phyloP scores from a whole-genome alignment of 805 yeast genomes.

The Candida chauliodis region DNA sequence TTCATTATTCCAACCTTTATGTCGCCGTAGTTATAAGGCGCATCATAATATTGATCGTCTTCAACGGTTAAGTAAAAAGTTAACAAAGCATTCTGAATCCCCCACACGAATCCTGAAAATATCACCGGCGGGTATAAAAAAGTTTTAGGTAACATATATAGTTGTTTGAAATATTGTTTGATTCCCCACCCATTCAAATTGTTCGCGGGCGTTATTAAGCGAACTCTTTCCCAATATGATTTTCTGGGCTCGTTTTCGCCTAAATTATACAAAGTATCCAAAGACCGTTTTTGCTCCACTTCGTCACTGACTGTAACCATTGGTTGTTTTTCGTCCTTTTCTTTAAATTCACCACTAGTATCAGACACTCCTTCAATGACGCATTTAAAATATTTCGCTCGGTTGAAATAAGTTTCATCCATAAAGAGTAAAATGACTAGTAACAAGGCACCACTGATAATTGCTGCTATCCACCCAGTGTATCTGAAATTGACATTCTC shows the following conservation, averaged over 20 bases:
- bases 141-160: conserved; percentile 29
- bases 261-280: background rate
- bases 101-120: conserved; percentile 38
- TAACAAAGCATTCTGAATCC: conserved; percentile 36
- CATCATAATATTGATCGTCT: conserved; percentile 32
- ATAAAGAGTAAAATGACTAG: conserved; percentile 40
- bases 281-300: background rate
- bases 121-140: conserved; percentile 35
- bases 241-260: conserved; percentile 25
- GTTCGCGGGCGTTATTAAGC: conserved; percentile 32
- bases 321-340: conserved; percentile 1
- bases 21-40: conserved; percentile 32
- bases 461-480: conserved; percentile 48
- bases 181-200: conserved; percentile 35
- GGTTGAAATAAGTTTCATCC: conserved; percentile 54
- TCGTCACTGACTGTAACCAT: background rate
- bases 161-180: conserved; percentile 38
- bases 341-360: background rate
- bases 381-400: conserved; percentile 18
- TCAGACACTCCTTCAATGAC: conserved; percentile 9
- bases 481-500: conserved; percentile 50
- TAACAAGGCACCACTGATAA: conserved; percentile 43
- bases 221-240: conserved; percentile 28
- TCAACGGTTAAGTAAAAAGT: conserved; percentile 38
- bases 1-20: conserved; percentile 39